phyloP scores from a whole-genome alignment of 768 basidiomycete species.

The Lactarius evosmus region DNA sequence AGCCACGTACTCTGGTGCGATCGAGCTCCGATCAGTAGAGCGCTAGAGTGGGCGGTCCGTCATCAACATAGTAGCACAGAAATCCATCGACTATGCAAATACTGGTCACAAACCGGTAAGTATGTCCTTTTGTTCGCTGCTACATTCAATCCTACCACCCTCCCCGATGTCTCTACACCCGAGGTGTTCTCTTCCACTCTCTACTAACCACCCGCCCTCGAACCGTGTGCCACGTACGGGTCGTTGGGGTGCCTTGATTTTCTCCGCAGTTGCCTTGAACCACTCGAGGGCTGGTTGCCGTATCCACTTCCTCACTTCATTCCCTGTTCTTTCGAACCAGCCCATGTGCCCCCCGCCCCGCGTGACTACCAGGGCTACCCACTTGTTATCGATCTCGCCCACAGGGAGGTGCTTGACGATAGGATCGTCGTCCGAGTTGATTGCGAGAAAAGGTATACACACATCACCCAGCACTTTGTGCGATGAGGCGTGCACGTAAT shows the following conservation, averaged over 20 bases:
- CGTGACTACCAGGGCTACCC: slow-evolving; percentile 64
- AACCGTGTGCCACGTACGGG: slow-evolving; percentile 42
- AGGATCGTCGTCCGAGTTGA: slow-evolving; percentile 84
- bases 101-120: slow-evolving; percentile 13
- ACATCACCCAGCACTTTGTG: slow-evolving; percentile 59
- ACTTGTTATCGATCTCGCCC: slow-evolving; percentile 48
- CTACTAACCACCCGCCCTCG: slow-evolving; percentile 50
- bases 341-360: slow-evolving; percentile 77
- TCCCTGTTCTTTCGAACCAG: slow-evolving; percentile 60
- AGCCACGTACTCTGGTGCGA: neutral
- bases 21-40: neutral
- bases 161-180: slow-evolving; percentile 59
- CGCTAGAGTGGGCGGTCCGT: neutral
- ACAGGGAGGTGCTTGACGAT: slow-evolving; percentile 64
- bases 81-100: neutral
- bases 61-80: neutral
- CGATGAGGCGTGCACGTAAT: slow-evolving; percentile 56
- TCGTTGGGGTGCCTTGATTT: slow-evolving; percentile 41
- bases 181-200: slow-evolving; percentile 54
- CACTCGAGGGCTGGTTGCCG: slow-evolving; percentile 72
- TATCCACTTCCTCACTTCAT: slow-evolving; percentile 56
- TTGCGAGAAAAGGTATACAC: slow-evolving; percentile 68
- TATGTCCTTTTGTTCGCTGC: neutral
- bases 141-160: slow-evolving; percentile 36
- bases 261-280: slow-evolving; percentile 58